Evolutionary conservation across 2,329 filamentous ascomycete genomes (phyloP), one percentile per base, ranked within the genome.

Genomic region (Cercospora zeina): DNA sequence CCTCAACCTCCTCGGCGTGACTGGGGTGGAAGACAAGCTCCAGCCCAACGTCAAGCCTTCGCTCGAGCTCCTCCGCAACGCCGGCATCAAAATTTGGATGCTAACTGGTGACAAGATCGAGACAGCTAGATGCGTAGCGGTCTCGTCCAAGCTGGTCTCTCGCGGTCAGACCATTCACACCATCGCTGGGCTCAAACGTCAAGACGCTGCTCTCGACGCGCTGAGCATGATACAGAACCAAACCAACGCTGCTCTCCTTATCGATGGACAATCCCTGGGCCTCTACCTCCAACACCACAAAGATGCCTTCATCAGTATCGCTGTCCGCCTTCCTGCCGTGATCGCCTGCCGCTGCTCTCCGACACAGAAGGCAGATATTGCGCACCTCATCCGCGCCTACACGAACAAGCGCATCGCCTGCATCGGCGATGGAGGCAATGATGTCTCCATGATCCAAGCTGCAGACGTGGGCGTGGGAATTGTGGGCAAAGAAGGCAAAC

Each of bases 21-120:
- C 95, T 1, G 95, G 95, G 66, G 95, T 99, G 0, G 96, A 99
- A 76, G 95, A 99, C 77, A 96, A 96, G 74, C 84, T 99, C 11
- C 95, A 99, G 75, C 88, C 88, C 66, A 92, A 97, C 72, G 95
- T 99, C 72, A 99, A 97, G 75, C 90, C 93, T 1, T 96, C 92
- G 0, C 82, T 99, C 5, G 96, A 99, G 76, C 85, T 99, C 4
- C 84, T 99, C 57, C 90, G 95, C 68, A 99, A 99, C 71, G 95
- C 95, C 0, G 95, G 95, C 27, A 95, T 99, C 78, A 97, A 97
- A 77, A 97, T 99, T 55, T 99, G 95, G 95, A 99, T 99, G 95
- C 82, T 99, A 74, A 99, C 95, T 0, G 95, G 95, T 51, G 95
- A 99, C 81, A 99, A 99, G 77, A 91, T 99, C 2, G 95, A 99